phyloP scores from a whole-genome alignment of 148 eudicot genomes.

The Fagopyrum homotropicum region DNA sequence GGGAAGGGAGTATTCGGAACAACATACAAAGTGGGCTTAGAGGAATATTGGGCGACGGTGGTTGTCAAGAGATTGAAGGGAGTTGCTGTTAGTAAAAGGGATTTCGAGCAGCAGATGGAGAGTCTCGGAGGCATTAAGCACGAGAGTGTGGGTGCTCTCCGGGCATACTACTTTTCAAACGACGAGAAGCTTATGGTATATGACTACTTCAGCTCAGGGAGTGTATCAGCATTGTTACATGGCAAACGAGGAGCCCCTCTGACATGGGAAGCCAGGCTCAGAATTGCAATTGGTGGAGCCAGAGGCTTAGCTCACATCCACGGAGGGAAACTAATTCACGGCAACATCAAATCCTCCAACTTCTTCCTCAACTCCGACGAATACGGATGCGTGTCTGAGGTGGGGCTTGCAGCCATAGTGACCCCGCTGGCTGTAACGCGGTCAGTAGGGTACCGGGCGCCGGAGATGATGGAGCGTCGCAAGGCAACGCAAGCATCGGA shows the following conservation, averaged over 20 bases:
- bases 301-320: constrained; percentile 22
- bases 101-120: constrained; percentile 81
- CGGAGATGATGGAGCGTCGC: constrained; percentile 56
- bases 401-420: constrained; percentile 57
- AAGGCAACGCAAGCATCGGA: constrained; percentile 68
- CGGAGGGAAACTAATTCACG: constrained; percentile 54
- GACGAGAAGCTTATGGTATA: constrained; percentile 86
- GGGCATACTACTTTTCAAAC: constrained; percentile 79
- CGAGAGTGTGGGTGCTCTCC: constrained; percentile 58
- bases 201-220: constrained; percentile 59
- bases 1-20: constrained; percentile 27
- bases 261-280: constrained; percentile 23
- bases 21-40: constrained; percentile 23
- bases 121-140: constrained; percentile 59
- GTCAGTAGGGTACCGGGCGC: constrained; percentile 56
- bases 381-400: constrained; percentile 59
- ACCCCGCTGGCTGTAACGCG: constrained; percentile 33
- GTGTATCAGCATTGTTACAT: constrained; percentile 55
- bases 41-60: constrained; percentile 23
- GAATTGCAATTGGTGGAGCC: constrained; percentile 25
- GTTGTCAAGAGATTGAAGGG: constrained; percentile 31
- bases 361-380: constrained; percentile 56
- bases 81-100: constrained; percentile 32
- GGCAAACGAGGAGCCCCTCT: constrained; percentile 34
- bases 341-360: constrained; percentile 82